phyloP scores from a whole-genome alignment of 2,329 filamentous ascomycete species.

The Fusarium goolgardi region DNA sequence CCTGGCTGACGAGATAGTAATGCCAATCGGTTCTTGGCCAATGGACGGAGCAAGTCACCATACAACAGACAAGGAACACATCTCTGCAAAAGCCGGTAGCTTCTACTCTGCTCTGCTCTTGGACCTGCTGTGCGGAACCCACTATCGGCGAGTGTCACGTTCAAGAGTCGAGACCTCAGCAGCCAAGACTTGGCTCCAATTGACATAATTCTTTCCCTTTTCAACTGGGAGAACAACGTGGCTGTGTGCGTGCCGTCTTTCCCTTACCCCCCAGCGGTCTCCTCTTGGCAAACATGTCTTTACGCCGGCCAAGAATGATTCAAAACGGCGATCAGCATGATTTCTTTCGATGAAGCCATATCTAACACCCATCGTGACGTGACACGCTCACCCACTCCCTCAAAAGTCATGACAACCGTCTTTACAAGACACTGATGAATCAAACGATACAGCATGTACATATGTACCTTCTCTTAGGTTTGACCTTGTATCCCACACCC shows the following conservation, averaged over 20 bases:
- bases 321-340: constrained; percentile 20
- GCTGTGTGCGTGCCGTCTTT: constrained; percentile 42
- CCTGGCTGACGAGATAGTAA: constrained; percentile 13
- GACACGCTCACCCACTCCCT: background rate
- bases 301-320: constrained; percentile 24
- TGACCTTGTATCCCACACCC: constrained; percentile 1
- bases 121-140: constrained; percentile 26
- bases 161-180: constrained; percentile 44
- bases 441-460: too few species aligned
- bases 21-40: constrained; percentile 27
- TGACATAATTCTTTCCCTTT: constrained; percentile 17
- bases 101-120: background rate
- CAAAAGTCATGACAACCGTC: background rate
- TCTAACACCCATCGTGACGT: background rate
- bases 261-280: constrained; percentile 35
- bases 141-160: constrained; percentile 17
- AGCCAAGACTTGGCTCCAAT: constrained; percentile 47
- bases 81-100: constrained; percentile 2
- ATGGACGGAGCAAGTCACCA: constrained; percentile 4
- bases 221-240: constrained; percentile 27
- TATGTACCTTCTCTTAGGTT: background rate
- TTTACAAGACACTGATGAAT: background rate
- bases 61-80: constrained; percentile 2
- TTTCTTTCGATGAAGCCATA: constrained; percentile 10
- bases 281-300: constrained; percentile 37